phyloP scores from a whole-genome alignment of 768 basidiomycete species.

The Mycena sanguinolenta region DNA sequence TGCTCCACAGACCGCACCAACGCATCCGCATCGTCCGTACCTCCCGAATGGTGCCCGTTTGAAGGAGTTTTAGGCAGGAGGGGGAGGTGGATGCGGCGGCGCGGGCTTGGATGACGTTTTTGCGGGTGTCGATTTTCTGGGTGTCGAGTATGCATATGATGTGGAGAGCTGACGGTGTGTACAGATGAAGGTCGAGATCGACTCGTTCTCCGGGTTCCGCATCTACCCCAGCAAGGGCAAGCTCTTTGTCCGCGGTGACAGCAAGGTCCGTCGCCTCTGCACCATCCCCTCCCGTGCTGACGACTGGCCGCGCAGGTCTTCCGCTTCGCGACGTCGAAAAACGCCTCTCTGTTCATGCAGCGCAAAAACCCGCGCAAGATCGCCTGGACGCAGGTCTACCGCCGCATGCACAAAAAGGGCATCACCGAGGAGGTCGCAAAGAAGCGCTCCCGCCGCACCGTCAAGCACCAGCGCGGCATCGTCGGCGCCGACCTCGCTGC shows the following conservation, averaged over 20 bases:
- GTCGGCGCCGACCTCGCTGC: constrained; percentile 94
- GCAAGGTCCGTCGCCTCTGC: constrained; percentile 79
- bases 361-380: constrained; percentile 99
- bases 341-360: constrained; percentile 96
- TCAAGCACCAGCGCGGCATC: constrained; percentile 98
- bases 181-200: constrained; percentile 98
- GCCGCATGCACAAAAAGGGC: constrained; percentile 99
- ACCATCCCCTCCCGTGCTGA: background rate
- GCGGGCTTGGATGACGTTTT: constrained; percentile 17
- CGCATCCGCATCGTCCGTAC: background rate
- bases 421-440: constrained; percentile 99
- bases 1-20: background rate
- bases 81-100: constrained; percentile 1
- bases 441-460: constrained; percentile 96
- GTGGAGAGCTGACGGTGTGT: constrained; percentile 38
- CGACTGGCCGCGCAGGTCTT: constrained; percentile 73
- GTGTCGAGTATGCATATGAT: no score
- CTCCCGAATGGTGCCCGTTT: constrained; percentile 17
- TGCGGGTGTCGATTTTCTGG: constrained; percentile 11
- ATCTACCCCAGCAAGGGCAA: constrained; percentile 99
- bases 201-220: constrained; percentile 96
- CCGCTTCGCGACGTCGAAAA: constrained; percentile 95
- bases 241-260: constrained; percentile 95
- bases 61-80: background rate
- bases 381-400: constrained; percentile 95